Conservation (phyloP, 2,329 filamentous ascomycete species). For the Fusarium sp. region DNA sequence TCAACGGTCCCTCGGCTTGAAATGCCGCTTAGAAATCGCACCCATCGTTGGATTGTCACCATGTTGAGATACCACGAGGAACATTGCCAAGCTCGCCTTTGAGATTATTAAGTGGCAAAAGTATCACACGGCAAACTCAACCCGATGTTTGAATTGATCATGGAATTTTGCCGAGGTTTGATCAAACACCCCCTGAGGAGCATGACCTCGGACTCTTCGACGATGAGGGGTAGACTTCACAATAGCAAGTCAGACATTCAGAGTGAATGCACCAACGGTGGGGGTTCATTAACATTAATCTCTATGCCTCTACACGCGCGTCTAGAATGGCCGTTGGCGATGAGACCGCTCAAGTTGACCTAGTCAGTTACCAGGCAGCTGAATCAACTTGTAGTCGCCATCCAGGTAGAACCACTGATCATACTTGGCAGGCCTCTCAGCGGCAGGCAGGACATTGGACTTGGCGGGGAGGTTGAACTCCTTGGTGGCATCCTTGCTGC, state of each 20-base stretch:
- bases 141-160: not conserved
- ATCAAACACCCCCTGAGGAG: not conserved
- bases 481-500: conserved; percentile 47
- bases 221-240: not conserved
- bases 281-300: not conserved
- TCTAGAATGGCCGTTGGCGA: not conserved
- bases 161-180: not conserved
- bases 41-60: not conserved
- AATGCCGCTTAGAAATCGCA: not conserved
- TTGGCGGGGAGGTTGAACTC: conserved; percentile 48
- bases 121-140: not conserved
- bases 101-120: not conserved
- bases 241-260: not conserved
- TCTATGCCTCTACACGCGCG: not conserved
- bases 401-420: conserved; percentile 55
- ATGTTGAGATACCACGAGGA: not conserved
- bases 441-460: conserved; percentile 46
- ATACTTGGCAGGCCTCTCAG: conserved; percentile 48
- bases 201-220: not conserved
- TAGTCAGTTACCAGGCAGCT: conserved; percentile 31
- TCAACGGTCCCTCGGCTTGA: not conserved
- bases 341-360: too few species aligned
- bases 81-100: not conserved
- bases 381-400: conserved; percentile 46
- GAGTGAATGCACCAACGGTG: not conserved